Evolutionary conservation across 179 eudicot genomes (phyloP), one percentile per base, ranked within the genome.

Genomic region (Amaranthus tricolor): DNA sequence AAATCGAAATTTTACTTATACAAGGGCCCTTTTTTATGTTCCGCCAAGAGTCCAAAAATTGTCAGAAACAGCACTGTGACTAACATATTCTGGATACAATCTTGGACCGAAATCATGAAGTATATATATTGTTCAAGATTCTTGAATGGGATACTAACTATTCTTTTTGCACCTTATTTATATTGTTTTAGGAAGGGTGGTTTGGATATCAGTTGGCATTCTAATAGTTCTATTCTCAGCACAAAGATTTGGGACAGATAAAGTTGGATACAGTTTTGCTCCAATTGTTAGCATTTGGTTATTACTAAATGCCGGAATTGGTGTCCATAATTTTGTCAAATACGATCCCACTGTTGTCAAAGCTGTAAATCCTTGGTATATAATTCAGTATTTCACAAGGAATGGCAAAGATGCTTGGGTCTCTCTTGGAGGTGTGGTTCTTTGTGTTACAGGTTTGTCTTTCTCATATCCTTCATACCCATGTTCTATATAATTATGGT

Each of bases 201-300:
- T 88, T 12, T 83, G 96, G 90, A 73, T 82, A 78, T 86, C 96
- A 15, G 91, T 86, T 6, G 87, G 77, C 13, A 87, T 93, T 53
- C 66, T 90, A 65, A 21, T 90, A 8, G 7, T 76, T 50, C 78
- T 92, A 6, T 94, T 90, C 85, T 82, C 82, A 49, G 74, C 83
- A 17, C 98, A 94, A 76, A 85, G 93, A 84, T 86, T 89, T 20
- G 98, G 98, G 77, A 92, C 98, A 0, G 97, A 90, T 66, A 90
- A 88, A 89, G 94, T 94, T 0, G 97, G 98, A 17, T 92, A 90
- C 77, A 83, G 54, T 59, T 94, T 94, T 50, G 94, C 94, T 6
- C 98, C 98, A 0, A 84, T 94, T 55, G 78, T 92, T 6, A 74
- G 80, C 48, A 6, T 88, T 0, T 94, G 97, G 97, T 92, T 94